phyloP scores from a whole-genome alignment of 2,329 filamentous ascomycete genomes.

The Aspergillus niger region DNA sequence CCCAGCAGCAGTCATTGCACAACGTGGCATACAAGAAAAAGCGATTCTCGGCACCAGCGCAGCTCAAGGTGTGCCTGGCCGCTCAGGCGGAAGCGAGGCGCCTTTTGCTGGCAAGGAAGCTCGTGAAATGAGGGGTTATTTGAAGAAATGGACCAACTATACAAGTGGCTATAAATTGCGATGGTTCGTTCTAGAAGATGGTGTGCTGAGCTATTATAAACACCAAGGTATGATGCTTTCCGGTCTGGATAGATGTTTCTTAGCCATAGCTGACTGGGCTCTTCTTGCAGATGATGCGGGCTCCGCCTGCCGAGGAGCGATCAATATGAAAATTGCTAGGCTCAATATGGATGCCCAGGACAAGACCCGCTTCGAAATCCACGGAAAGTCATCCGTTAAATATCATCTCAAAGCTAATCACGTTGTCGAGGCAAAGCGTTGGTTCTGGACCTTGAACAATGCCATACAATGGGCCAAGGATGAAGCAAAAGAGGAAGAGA shows the following conservation, averaged over 20 bases:
- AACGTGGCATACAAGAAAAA: constrained; percentile 95
- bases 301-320: constrained; percentile 92
- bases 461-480: constrained; percentile 98
- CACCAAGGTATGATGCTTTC: constrained; percentile 66
- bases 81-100: constrained; percentile 48
- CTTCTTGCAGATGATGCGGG: constrained; percentile 75
- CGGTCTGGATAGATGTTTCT: background rate
- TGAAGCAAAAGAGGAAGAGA: constrained; percentile 87
- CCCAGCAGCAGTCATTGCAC: constrained; percentile 88
- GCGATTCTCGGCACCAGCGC: constrained; percentile 79
- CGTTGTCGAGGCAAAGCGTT: constrained; percentile 95
- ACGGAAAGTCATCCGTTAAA: constrained; percentile 97
- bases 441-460: constrained; percentile 99
- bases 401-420: constrained; percentile 98
- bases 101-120: constrained; percentile 76
- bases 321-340: constrained; percentile 96
- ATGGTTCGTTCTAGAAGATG: constrained; percentile 98
- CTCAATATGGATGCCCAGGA: constrained; percentile 96
- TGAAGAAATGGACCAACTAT: constrained; percentile 99
- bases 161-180: constrained; percentile 93
- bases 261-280: background rate
- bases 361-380: constrained; percentile 96
- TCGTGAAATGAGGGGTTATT: constrained; percentile 95
- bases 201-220: constrained; percentile 97
- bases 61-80: constrained; percentile 58